Conservation (phyloP, 345 rosid species). For the Populus ilicifolia region DNA sequence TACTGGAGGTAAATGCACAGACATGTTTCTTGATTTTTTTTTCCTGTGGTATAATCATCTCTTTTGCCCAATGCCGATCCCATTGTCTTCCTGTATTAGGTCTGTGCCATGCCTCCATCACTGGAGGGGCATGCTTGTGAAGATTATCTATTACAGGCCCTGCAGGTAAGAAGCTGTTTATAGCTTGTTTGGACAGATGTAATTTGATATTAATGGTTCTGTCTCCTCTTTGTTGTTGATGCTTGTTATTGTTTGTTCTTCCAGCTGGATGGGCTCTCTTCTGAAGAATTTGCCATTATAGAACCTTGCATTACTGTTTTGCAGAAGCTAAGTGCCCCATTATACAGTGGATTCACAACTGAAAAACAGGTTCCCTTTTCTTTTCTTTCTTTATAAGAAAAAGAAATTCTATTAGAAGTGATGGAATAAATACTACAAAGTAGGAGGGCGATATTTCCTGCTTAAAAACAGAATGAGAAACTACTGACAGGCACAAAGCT, state of each 20-base stretch:
- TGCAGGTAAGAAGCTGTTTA: conserved; percentile 54
- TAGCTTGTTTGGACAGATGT: conserved; percentile 2
- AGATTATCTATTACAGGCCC: conserved; percentile 50
- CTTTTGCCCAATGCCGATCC: conserved; percentile 17
- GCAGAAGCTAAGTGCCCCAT: conserved; percentile 50
- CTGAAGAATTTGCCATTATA: conserved; percentile 49
- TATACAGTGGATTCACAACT: conserved; percentile 41
- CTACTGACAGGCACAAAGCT: too few relatives aligned
- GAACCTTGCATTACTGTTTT: conserved; percentile 66
- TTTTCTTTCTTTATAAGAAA: not conserved
- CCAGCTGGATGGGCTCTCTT: conserved; percentile 54
- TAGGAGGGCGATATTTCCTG: too few relatives aligned
- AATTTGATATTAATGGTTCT: not conserved
- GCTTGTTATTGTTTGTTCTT: conserved; percentile 25
- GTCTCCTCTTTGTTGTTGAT: not conserved
- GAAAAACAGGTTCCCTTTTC: conserved; percentile 64
- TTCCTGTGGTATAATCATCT: conserved; percentile 3
- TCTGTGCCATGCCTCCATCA: conserved; percentile 42
- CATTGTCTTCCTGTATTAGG: conserved; percentile 42
- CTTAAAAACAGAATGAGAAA: too few relatives aligned
- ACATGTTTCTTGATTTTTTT: conserved; percentile 2
- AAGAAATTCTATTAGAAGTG: too few relatives aligned
- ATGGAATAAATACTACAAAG: too few relatives aligned
- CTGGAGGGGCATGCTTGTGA: conserved; percentile 34
- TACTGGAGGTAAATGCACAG: conserved; percentile 65